Evolutionary conservation across 179 eudicot genomes (phyloP).

Genomic region (Patellifolia procumbens): DNA sequence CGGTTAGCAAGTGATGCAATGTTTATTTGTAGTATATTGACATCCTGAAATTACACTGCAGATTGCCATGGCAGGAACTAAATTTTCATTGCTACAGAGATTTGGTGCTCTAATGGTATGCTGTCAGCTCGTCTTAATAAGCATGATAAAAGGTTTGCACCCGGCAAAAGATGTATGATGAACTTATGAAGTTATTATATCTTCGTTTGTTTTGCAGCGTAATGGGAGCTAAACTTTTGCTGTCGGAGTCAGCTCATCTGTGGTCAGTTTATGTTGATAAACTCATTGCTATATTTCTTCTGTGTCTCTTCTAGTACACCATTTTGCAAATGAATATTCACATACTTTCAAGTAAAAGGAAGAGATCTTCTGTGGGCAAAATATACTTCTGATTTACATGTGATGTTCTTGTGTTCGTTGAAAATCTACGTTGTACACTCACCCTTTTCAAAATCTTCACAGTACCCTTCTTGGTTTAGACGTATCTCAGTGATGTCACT

Average conservation of each 20-base stretch:
- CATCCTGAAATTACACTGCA: slow-evolving; percentile 27
- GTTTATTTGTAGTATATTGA: background rate
- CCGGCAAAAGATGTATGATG: background rate
- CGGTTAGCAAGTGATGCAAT: background rate
- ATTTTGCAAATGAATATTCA: background rate
- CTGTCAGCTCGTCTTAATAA: background rate
- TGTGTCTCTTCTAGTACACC: background rate
- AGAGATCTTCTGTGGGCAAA: background rate
- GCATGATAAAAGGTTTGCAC: too few relatives aligned
- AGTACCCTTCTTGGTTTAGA: too few relatives aligned
- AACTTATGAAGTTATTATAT: background rate
- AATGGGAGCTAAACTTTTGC: slow-evolving; percentile 73
- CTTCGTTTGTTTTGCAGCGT: slow-evolving; percentile 42
- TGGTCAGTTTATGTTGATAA: slow-evolving; percentile 40
- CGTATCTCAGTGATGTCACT: too few relatives aligned
- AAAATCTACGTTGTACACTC: too few relatives aligned
- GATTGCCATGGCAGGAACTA: slow-evolving; percentile 72
- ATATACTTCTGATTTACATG: too few relatives aligned
- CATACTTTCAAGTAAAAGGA: background rate
- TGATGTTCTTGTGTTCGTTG: too few relatives aligned
- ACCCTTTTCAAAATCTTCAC: too few relatives aligned
- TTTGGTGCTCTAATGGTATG: slow-evolving; percentile 63
- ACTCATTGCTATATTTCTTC: background rate
- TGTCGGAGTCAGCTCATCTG: slow-evolving; percentile 67
- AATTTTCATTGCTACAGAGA: slow-evolving; percentile 61